Base-by-base conservation (phyloP, 1,284 basidiomycete genomes). In the Paramarasmius palmivorus region DNA sequence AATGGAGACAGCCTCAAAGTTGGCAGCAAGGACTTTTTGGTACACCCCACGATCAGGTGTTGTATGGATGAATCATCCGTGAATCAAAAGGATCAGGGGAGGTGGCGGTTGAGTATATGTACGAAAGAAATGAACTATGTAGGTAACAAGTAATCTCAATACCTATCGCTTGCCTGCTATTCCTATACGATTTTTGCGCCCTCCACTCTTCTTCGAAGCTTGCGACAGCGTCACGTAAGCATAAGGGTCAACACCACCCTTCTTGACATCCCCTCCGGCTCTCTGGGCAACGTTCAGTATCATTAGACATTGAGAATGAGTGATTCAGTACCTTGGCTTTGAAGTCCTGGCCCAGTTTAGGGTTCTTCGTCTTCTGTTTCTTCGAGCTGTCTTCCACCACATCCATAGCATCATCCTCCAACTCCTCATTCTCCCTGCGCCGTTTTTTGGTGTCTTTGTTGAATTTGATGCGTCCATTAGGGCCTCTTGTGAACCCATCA, bases 361-460 rank as follows among this genome's bases (percentile, higher is more conserved):
- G 12, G 73, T 69, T 63, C 81, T 85, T 67, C 79, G 78, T 15
- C 62, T 86, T 86, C 60, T 75, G 78, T 64, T 79, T 78, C 65
- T 80, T 85, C 40, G 73, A 67, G 53, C 69, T 74, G 25, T 65
- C 59, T 23, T 68, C 63, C 55, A 83, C 84, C 56, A 77, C 73
- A 7, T 68, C 84, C 84, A 91, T 91, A 62, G 89, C 90, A 44
- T 93, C 91, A 37, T 77, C 81, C 25, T 77, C 78, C 22, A 66
- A 73, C 22, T 80, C 82, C 59, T 86, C 87, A 22, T 76, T 74
- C 56, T 82, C 81, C 50, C 88, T 79, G 56, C 94, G 73, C 54
- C 90, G 82, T 65, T 94, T 92, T 73, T 95, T 96, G 23, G 92
- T 96, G 66, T 98, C 92, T 74, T 98, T 98, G 76, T 98, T 93